These are phyloP conservation scores for Dichomitus squalens DNA, from an alignment of 1,284 basidiomycete species.

Conservation along the genomic window DNA sequence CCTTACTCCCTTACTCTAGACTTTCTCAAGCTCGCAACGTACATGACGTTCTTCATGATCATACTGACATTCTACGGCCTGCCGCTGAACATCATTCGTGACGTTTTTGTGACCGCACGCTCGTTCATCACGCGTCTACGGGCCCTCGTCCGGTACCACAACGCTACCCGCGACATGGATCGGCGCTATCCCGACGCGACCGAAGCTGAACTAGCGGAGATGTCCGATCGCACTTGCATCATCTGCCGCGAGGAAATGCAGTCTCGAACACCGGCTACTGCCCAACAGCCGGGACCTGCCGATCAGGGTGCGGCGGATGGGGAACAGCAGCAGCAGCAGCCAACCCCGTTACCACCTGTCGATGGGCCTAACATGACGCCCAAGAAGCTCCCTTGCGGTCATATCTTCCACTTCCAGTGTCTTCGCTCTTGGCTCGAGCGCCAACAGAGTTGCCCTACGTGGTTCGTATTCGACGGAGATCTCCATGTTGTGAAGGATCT, in stretches of 20 bases:
- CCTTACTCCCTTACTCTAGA: conserved; percentile 53
- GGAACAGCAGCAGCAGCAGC: conserved; percentile 17
- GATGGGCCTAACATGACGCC: conserved; percentile 83
- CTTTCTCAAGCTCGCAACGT: conserved; percentile 91
- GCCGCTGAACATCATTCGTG: conserved; percentile 94
- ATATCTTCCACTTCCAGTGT: conserved; percentile 98
- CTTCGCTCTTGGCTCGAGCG: conserved; percentile 97
- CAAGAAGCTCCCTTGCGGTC: conserved; percentile 95
- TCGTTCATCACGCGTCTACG: conserved; percentile 88
- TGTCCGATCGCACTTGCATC: conserved; percentile 93
- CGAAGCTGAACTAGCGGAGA: conserved; percentile 75
- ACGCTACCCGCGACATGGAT: conserved; percentile 97
- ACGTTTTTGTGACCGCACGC: conserved; percentile 93
- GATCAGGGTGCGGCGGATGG: conserved; percentile 26
- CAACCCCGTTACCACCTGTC: conserved; percentile 20
- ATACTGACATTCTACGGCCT: conserved; percentile 95
- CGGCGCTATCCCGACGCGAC: conserved; percentile 94
- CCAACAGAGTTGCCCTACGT: conserved; percentile 95
- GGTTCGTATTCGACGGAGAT: conserved; percentile 54
- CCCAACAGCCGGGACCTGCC: conserved; percentile 8
- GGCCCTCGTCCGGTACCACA: conserved; percentile 89
- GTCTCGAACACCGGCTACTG: conserved; percentile 27
- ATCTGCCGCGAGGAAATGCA: conserved; percentile 99
- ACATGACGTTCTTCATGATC: conserved; percentile 90
- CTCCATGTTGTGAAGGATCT: conserved; percentile 3